phyloP scores from a whole-genome alignment of 805 yeast genomes.

The Monosporozyma solicola region DNA sequence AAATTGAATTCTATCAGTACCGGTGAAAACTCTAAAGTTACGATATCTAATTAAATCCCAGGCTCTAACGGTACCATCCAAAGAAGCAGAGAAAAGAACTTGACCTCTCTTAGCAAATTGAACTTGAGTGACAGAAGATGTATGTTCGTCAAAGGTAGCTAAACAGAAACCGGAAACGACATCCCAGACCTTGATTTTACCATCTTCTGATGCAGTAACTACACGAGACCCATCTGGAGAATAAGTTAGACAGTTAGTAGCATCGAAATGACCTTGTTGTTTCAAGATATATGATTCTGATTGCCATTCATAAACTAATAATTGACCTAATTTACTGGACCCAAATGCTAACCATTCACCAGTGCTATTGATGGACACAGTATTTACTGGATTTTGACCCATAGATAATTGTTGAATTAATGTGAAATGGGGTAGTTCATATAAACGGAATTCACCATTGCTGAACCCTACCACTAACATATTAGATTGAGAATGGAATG shows the following conservation, averaged over 20 bases:
- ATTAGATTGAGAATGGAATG: conserved; percentile 68
- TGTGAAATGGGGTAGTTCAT: conserved; percentile 75
- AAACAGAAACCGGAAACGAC: conserved; percentile 84
- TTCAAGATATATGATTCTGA: conserved; percentile 89
- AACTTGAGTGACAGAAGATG: conserved; percentile 79
- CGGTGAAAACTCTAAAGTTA: conserved; percentile 90
- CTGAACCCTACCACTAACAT: conserved; percentile 81
- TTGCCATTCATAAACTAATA: conserved; percentile 97
- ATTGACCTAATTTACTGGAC: conserved; percentile 81
- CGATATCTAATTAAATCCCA: conserved; percentile 92
- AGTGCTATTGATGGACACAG: conserved; percentile 65
- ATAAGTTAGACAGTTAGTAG: conserved; percentile 73
- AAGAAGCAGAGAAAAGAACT: conserved; percentile 81
- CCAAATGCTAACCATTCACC: conserved; percentile 99
- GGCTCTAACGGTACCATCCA: conserved; percentile 95
- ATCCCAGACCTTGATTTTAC: conserved; percentile 96
- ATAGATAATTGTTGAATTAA: conserved; percentile 79
- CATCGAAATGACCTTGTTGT: conserved; percentile 95
- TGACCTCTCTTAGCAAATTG: conserved; percentile 85
- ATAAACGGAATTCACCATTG: conserved; percentile 84
- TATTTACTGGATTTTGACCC: conserved; percentile 84
- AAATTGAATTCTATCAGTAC: conserved; percentile 81
- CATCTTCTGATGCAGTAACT: conserved; percentile 94
- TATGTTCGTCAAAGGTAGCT: conserved; percentile 85
- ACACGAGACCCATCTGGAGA: conserved; percentile 92